These are phyloP conservation scores for barley (Hordeum vulgare) DNA, from an alignment of 176 grass and related monocot genomes.

Conservation along the genomic window DNA sequence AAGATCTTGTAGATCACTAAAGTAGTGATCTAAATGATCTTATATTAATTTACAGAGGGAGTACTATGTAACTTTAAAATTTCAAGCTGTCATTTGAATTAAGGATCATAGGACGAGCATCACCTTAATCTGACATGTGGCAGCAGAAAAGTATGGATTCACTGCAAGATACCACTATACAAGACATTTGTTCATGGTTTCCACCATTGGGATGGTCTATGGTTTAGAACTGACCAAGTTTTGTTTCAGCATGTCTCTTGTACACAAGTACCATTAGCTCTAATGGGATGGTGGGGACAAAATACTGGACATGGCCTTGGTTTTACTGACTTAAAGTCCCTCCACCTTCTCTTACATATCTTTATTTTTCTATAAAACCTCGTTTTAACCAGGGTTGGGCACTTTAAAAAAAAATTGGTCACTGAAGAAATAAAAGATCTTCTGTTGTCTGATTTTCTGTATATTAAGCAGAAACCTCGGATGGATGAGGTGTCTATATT, in stretches of 20 bases:
- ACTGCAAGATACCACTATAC: background rate
- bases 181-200: background rate
- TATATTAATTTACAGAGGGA: no score
- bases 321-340: constrained; percentile 6
- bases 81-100: background rate
- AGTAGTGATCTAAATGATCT: no score
- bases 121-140: background rate
- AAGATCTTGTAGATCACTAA: no score
- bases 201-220: background rate
- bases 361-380: background rate
- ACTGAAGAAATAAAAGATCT: background rate
- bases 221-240: background rate
- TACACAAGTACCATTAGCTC: background rate
- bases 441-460: background rate
- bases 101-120: background rate
- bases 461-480: background rate
- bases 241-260: background rate
- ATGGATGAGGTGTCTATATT: background rate
- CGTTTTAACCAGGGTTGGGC: background rate
- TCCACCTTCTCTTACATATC: background rate
- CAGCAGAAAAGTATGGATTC: background rate
- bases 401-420: background rate
- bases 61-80: background rate
- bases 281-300: background rate
- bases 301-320: background rate